Percentiles rank a stretch among this genome's conserved stretches.
Evolutionary conservation across 2,329 filamentous ascomycete species (phyloP).

Genomic region (Westerdykella aurantiaca): DNA sequence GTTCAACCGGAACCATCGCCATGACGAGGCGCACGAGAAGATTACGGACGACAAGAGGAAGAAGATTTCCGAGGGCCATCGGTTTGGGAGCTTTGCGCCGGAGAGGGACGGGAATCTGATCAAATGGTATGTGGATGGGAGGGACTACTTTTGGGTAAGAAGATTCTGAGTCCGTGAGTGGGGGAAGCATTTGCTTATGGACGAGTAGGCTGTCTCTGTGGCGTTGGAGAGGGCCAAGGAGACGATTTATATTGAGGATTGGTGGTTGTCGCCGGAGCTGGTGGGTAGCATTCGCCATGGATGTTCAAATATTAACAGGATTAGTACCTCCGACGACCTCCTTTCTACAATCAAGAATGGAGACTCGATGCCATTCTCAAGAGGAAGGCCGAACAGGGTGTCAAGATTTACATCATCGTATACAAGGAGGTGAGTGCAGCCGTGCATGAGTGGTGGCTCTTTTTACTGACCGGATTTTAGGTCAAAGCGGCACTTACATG

Average conservation of each 20-base stretch:
- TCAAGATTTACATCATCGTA: constrained; percentile 89
- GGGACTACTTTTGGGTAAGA: constrained; percentile 76
- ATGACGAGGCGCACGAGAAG: constrained; percentile 89
- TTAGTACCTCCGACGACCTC: constrained; percentile 72
- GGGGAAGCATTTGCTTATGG: background rate
- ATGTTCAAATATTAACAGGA: constrained; percentile 1
- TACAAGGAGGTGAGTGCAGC: constrained; percentile 65
- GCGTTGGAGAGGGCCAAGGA: constrained; percentile 88
- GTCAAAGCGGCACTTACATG: constrained; percentile 61
- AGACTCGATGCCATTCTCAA: constrained; percentile 82
- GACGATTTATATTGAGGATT: constrained; percentile 92
- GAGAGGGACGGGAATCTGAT: constrained; percentile 76
- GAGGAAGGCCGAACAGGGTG: constrained; percentile 80
- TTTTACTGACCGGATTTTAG: constrained; percentile 7
- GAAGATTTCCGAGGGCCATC: constrained; percentile 64
- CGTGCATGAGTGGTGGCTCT: background rate
- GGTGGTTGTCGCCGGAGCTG: constrained; percentile 90
- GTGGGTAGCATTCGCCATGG: constrained; percentile 8
- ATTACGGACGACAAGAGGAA: constrained; percentile 74
- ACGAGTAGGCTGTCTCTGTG: constrained; percentile 64
- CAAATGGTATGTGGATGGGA: constrained; percentile 96
- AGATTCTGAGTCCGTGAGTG: background rate
- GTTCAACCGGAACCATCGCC: constrained; percentile 82
- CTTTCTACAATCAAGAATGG: constrained; percentile 77
- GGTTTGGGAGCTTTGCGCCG: constrained; percentile 87